phyloP scores from a whole-genome alignment of 148 eudicot species.

The Chenopodium album region DNA sequence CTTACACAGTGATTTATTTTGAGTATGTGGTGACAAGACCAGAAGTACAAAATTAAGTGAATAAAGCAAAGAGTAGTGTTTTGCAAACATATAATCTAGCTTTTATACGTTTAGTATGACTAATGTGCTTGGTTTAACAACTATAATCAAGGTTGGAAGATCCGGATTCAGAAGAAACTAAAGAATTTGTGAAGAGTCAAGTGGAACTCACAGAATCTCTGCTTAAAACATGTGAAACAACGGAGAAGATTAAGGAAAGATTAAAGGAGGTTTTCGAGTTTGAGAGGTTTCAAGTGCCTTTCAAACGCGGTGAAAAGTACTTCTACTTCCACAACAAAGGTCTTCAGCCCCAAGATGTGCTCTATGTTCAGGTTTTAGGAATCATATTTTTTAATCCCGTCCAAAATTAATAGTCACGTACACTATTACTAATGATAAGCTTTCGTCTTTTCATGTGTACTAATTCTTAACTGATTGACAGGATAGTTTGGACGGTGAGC shows the following conservation, averaged over 20 bases:
- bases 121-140: not conserved
- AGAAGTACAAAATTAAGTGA: no score
- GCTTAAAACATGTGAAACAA: conserved; percentile 62
- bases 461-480: conserved; percentile 15
- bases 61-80: no score
- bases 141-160: conserved; percentile 68
- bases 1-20: no score
- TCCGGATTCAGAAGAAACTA: conserved; percentile 78
- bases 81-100: not conserved
- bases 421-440: no score
- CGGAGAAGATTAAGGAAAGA: conserved; percentile 56
- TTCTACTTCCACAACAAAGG: conserved; percentile 88
- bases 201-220: conserved; percentile 65
- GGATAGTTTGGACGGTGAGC: conserved; percentile 69
- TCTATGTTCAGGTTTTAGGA: conserved; percentile 63
- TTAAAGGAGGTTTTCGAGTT: conserved; percentile 60
- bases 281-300: conserved; percentile 67
- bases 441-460: not conserved
- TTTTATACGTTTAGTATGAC: not conserved
- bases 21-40: no score
- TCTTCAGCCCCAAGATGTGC: conserved; percentile 69
- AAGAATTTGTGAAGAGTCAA: conserved; percentile 68
- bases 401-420: not conserved
- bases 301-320: conserved; percentile 58
- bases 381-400: no score